Conservation (phyloP, 768 basidiomycete genomes). For the Tulasnella sp. region DNA sequence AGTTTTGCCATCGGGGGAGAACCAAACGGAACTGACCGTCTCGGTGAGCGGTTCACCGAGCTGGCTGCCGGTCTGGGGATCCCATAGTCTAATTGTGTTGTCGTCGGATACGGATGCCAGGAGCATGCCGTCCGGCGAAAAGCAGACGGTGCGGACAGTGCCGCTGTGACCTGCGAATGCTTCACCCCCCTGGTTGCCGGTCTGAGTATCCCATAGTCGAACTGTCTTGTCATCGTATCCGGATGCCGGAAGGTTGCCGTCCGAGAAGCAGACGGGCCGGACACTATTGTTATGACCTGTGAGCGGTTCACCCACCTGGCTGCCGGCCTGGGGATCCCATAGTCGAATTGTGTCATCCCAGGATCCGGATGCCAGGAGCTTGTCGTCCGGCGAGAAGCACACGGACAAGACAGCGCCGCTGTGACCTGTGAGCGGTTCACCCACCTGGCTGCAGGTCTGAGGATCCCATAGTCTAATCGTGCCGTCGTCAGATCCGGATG, state of each 20-base stretch:
- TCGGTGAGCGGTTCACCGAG: conserved; percentile 63
- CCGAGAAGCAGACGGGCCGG: too few species aligned
- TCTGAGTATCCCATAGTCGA: too few species aligned
- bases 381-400: too few species aligned
- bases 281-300: too few species aligned
- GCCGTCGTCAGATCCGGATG: neutral
- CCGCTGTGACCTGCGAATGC: conserved; percentile 47
- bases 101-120: conserved; percentile 33
- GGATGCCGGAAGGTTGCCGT: too few species aligned
- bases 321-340: too few species aligned
- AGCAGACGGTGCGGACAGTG: conserved; percentile 48
- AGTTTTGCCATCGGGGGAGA: neutral
- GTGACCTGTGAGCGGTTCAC: neutral
- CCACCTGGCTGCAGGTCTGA: neutral
- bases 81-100: conserved; percentile 66
- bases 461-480: neutral
- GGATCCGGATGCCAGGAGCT: too few species aligned
- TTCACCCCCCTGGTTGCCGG: too few species aligned
- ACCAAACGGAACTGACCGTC: neutral
- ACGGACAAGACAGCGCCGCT: neutral
- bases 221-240: too few species aligned
- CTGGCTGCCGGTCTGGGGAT: conserved; percentile 85
- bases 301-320: too few species aligned
- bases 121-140: conserved; percentile 31
- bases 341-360: too few species aligned